Conservation (phyloP, 2,329 filamentous ascomycete species). For the Mycosphaerella sp. region DNA sequence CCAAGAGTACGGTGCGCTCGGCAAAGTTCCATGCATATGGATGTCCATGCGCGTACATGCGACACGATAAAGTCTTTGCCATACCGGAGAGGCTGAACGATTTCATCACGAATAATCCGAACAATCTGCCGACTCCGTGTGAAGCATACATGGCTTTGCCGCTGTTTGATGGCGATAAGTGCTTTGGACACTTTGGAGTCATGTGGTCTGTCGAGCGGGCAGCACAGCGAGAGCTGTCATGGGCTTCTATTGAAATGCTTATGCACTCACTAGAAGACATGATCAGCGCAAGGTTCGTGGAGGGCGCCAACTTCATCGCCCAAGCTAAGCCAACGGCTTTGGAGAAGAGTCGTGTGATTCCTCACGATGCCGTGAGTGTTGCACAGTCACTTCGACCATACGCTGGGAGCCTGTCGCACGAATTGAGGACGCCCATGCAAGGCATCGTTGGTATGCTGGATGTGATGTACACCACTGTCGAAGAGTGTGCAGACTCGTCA, state of each 20-base stretch:
- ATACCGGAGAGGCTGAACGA: slow-evolving; percentile 57
- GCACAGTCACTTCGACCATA: slow-evolving; percentile 64
- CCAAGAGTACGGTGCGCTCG: slow-evolving; percentile 51
- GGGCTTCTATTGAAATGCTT: slow-evolving; percentile 62
- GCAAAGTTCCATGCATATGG: slow-evolving; percentile 60
- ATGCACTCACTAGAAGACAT: slow-evolving; percentile 64
- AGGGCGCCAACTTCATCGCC: slow-evolving; percentile 45
- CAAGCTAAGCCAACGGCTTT: slow-evolving; percentile 15
- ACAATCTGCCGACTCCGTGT: slow-evolving; percentile 53
- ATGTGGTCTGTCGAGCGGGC: slow-evolving; percentile 64
- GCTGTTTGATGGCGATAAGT: slow-evolving; percentile 59
- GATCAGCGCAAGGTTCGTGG: slow-evolving; percentile 53
- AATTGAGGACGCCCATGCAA: slow-evolving; percentile 68
- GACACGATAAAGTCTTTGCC: slow-evolving; percentile 64
- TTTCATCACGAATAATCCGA: slow-evolving; percentile 56
- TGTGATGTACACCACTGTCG: slow-evolving; percentile 67
- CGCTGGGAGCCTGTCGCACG: slow-evolving; percentile 65
- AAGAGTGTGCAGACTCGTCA: slow-evolving; percentile 56
- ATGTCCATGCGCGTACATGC: slow-evolving; percentile 63
- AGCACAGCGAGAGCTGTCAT: slow-evolving; percentile 50
- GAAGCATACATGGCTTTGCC: slow-evolving; percentile 64
- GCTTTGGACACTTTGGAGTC: slow-evolving; percentile 64
- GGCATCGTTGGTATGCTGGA: slow-evolving; percentile 71
- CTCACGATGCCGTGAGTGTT: slow-evolving; percentile 51
- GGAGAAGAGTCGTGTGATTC: slow-evolving; percentile 43